These are phyloP conservation scores for Chloris gayana DNA, from an alignment of 176 grass and related monocot genomes.

Conservation along the genomic window DNA sequence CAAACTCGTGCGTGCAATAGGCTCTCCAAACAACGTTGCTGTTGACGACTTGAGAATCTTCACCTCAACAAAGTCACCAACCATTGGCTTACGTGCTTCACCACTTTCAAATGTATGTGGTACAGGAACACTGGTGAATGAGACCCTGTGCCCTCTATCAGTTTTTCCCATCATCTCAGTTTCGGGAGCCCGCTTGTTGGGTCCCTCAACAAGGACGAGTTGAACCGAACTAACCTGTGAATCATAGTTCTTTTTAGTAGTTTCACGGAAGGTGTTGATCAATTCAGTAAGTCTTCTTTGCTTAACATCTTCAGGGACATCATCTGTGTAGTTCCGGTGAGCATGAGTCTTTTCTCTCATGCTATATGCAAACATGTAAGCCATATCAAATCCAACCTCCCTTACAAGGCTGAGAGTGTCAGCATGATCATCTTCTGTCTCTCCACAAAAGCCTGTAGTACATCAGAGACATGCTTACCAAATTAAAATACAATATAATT, in stretches of 20 bases:
- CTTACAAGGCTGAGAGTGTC: conserved; percentile 85
- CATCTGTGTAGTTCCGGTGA: conserved; percentile 86
- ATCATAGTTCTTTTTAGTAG: conserved; percentile 75
- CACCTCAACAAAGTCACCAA: conserved; percentile 86
- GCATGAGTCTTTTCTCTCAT: conserved; percentile 97
- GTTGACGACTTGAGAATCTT: conserved; percentile 75
- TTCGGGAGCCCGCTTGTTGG: conserved; percentile 86
- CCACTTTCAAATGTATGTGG: conserved; percentile 55
- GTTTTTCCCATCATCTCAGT: conserved; percentile 80
- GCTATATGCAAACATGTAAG: conserved; percentile 99
- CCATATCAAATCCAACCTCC: conserved; percentile 92
- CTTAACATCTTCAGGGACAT: conserved; percentile 79
- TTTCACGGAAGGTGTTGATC: conserved; percentile 83
- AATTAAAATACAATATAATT: conserved; percentile 28
- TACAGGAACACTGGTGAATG: conserved; percentile 66
- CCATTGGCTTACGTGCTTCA: conserved; percentile 55
- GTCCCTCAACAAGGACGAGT: conserved; percentile 84
- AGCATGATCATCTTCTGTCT: conserved; percentile 89
- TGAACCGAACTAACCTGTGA: conserved; percentile 76
- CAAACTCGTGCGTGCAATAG: conserved; percentile 71
- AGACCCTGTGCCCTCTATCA: conserved; percentile 86
- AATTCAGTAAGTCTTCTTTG: conserved; percentile 87
- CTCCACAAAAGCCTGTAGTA: conserved; percentile 84
- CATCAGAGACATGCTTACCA: neutral
- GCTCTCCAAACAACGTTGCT: conserved; percentile 79